Conservation (phyloP, 2,329 filamentous ascomycete species). For the Paracorniculantispora psalliotae region DNA sequence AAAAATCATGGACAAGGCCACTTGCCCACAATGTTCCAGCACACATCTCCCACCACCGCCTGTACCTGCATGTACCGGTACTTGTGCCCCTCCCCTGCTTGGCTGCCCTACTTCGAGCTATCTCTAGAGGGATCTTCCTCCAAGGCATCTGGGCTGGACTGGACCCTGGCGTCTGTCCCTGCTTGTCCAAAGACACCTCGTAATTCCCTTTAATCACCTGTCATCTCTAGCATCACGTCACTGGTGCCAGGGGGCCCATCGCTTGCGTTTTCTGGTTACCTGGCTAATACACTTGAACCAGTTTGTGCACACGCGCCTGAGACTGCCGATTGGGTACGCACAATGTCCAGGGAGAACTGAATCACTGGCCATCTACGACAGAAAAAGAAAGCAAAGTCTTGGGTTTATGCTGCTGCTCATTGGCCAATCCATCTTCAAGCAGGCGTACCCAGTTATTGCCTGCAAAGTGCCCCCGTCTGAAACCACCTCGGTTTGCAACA, state of each 20-base stretch:
- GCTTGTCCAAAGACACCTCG: too few species aligned
- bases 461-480: not conserved
- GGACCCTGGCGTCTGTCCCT: not conserved
- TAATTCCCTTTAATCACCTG: not conserved
- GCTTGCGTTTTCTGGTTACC: not conserved
- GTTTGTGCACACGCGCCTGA: too few species aligned
- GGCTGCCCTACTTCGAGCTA: not conserved
- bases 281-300: not conserved
- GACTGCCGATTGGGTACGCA: not conserved
- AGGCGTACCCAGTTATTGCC: not conserved
- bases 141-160: too few species aligned
- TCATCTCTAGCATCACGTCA: not conserved
- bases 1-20: too few species aligned
- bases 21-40: too few species aligned
- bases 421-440: not conserved
- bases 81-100: not conserved
- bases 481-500: not conserved
- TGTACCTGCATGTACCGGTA: conserved; percentile 11
- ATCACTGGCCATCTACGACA: not conserved
- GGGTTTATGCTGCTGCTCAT: not conserved
- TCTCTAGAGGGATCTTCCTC: not conserved
- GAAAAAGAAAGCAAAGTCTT: not conserved
- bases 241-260: not conserved
- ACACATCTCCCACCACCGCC: not conserved
- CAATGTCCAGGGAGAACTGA: not conserved